phyloP scores from a whole-genome alignment of 139 green algal species.

The Chlorella sp. region DNA sequence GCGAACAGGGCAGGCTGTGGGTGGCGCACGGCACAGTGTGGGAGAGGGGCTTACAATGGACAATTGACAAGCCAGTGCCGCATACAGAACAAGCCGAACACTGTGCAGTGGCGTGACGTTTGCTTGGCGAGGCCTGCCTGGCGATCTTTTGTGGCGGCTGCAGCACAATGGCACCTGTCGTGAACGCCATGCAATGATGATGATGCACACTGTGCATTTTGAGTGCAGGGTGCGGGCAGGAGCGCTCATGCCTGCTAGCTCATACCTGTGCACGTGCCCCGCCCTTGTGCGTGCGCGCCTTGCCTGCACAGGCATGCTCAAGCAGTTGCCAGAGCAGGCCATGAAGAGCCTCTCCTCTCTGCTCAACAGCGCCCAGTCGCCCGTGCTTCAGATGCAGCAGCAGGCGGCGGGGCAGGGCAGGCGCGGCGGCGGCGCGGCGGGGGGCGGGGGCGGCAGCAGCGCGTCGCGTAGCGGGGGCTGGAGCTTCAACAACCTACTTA shows the following conservation, averaged over 20 bases:
- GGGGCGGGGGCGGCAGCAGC: not conserved
- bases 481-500: conserved; percentile 10
- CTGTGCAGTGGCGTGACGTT: not conserved
- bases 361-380: conserved; percentile 7
- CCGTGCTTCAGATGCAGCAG: not conserved
- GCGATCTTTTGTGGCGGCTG: not conserved
- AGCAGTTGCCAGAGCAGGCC: not conserved
- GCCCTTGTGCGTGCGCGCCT: too few relatives aligned
- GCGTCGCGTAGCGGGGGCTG: not conserved
- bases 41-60: not conserved
- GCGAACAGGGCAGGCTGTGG: too few relatives aligned
- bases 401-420: not conserved
- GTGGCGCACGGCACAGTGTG: too few relatives aligned
- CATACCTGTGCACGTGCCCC: not conserved
- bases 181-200: not conserved
- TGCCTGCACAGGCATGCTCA: conserved; percentile 1
- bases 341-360: not conserved
- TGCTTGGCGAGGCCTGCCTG: not conserved
- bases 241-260: not conserved
- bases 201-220: not conserved
- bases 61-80: too few relatives aligned
- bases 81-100: too few relatives aligned
- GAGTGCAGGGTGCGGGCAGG: not conserved
- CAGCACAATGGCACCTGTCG: not conserved
- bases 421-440: not conserved